Conservation (phyloP, 2,329 filamentous ascomycete species). For the Fusarium cyanostomum region DNA sequence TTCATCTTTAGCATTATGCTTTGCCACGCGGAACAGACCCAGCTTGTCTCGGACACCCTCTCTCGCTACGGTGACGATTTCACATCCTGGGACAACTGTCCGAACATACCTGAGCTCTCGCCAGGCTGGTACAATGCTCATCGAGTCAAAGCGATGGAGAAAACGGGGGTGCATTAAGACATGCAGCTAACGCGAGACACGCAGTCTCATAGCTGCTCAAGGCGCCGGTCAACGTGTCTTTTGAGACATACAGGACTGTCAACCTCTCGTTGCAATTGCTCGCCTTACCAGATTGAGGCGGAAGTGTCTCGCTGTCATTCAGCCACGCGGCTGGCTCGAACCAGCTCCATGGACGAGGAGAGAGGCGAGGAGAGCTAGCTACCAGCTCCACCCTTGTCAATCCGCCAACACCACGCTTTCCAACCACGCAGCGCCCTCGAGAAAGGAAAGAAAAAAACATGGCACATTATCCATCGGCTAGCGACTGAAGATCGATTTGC, state of each 20-base stretch:
- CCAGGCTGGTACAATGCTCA: constrained; percentile 6
- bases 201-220: not conserved
- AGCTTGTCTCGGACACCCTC: constrained; percentile 12
- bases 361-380: constrained; percentile 1
- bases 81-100: constrained; percentile 5
- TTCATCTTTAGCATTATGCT: not conserved
- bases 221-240: not conserved
- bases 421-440: not conserved
- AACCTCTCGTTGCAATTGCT: constrained; percentile 5
- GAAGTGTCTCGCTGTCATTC: constrained; percentile 14
- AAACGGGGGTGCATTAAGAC: constrained; percentile 18
- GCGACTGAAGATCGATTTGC: not conserved
- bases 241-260: constrained; percentile 9
- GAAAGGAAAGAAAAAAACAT: not conserved
- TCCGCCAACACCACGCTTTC: not conserved
- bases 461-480: not conserved
- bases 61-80: constrained; percentile 12
- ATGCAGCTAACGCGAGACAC: constrained; percentile 22
- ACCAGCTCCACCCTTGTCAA: constrained; percentile 10
- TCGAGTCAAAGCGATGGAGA: constrained; percentile 24
- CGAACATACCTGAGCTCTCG: constrained; percentile 8
- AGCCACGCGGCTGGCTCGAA: constrained; percentile 22
- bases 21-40: not conserved
- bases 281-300: constrained; percentile 1
- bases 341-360: constrained; percentile 19